phyloP scores from a whole-genome alignment of 2,329 filamentous ascomycete species.

The Westerdykella sp. region DNA sequence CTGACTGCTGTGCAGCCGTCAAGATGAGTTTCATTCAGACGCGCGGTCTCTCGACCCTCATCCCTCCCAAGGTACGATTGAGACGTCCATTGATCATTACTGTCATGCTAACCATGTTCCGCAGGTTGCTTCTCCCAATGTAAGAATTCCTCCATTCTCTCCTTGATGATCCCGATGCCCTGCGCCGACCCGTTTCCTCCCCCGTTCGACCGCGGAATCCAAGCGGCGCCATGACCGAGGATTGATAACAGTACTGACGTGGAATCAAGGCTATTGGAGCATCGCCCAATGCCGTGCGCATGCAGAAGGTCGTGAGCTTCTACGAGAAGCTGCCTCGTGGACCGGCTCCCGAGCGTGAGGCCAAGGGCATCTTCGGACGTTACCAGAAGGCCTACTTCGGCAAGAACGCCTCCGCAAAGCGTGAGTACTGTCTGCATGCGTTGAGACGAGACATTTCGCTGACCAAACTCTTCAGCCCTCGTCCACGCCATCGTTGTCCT shows the following conservation, averaged over 20 bases:
- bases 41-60: conserved; percentile 94
- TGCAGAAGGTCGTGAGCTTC: conserved; percentile 97
- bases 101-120: conserved; percentile 34
- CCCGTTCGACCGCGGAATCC: conserved; percentile 14
- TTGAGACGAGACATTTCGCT: conserved; percentile 7
- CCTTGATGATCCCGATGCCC: conserved; percentile 8
- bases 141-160: conserved; percentile 46
- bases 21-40: conserved; percentile 90
- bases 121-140: conserved; percentile 76
- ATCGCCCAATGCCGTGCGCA: conserved; percentile 90
- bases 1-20: conserved; percentile 40
- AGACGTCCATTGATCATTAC: neutral
- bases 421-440: conserved; percentile 52
- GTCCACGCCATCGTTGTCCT: conserved; percentile 77
- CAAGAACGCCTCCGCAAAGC: conserved; percentile 81
- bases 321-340: conserved; percentile 98
- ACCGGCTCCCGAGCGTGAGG: conserved; percentile 73
- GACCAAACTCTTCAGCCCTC: conserved; percentile 56
- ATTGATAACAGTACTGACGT: conserved; percentile 14
- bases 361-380: conserved; percentile 74
- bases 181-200: conserved; percentile 4
- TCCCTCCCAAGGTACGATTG: conserved; percentile 85
- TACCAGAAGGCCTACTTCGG: conserved; percentile 89
- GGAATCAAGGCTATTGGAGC: conserved; percentile 75
- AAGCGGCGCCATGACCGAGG: too few relatives aligned